Conservation (phyloP, 768 basidiomycete genomes). For the Candolleomyces efflorescens region DNA sequence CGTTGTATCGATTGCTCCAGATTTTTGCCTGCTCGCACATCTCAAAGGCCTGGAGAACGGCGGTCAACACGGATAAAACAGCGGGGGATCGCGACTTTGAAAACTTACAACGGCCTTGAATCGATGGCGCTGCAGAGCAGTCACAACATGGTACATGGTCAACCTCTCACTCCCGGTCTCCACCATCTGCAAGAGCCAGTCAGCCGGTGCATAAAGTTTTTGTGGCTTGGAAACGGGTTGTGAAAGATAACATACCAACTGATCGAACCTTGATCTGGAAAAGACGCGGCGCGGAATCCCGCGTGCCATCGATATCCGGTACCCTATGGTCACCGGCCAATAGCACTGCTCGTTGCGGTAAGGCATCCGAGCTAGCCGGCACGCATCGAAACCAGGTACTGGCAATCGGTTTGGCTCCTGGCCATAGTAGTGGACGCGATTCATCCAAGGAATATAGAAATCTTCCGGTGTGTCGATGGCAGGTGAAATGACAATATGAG, state of each 20-base stretch:
- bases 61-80: slow-evolving; percentile 4
- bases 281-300: slow-evolving; percentile 22
- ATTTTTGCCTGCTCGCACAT: slow-evolving; percentile 32
- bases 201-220: not conserved
- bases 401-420: not conserved
- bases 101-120: slow-evolving; percentile 36
- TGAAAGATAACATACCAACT: slow-evolving; percentile 19
- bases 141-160: slow-evolving; percentile 26
- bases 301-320: slow-evolving; percentile 3
- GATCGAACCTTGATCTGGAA: slow-evolving; percentile 24
- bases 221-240: not conserved
- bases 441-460: slow-evolving; percentile 28
- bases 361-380: slow-evolving; percentile 1
- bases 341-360: slow-evolving; percentile 2
- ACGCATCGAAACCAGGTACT: not conserved
- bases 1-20: slow-evolving; percentile 38
- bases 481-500: slow-evolving; percentile 54
- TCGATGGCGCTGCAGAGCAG: slow-evolving; percentile 31
- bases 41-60: slow-evolving; percentile 30
- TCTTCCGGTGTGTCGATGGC: slow-evolving; percentile 34
- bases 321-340: slow-evolving; percentile 5
- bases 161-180: slow-evolving; percentile 23
- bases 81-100: not conserved
- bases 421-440: slow-evolving; percentile 20
- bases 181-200: slow-evolving; percentile 12